phyloP scores from a whole-genome alignment of 192 early-diverging fungal species.

The Kickxella alabastrina region DNA sequence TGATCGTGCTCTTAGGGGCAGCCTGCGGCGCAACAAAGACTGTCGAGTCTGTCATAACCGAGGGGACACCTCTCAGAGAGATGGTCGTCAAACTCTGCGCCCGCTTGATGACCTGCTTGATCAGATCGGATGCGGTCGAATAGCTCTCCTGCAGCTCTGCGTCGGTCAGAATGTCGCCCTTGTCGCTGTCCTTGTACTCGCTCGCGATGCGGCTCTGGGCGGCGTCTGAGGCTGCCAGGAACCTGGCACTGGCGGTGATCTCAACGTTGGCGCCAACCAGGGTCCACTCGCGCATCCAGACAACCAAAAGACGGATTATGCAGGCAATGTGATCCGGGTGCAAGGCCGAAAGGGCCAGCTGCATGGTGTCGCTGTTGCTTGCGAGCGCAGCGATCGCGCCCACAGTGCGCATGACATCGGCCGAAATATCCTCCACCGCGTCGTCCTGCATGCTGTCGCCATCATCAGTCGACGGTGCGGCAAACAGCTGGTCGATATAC shows the following conservation, averaged over 20 bases:
- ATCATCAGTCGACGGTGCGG: not conserved
- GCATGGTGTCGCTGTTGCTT: slow-evolving; percentile 35
- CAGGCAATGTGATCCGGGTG: slow-evolving; percentile 33
- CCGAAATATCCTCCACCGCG: not conserved
- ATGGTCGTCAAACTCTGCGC: slow-evolving; percentile 1
- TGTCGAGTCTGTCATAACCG: slow-evolving; percentile 33
- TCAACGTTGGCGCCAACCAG: slow-evolving; percentile 39
- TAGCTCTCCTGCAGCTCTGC: not conserved
- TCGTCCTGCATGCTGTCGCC: not conserved
- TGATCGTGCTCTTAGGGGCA: slow-evolving; percentile 7
- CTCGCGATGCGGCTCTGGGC: slow-evolving; percentile 5
- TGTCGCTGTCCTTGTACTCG: not conserved
- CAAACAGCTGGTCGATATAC: slow-evolving; percentile 32
- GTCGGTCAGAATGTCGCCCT: too few relatives aligned
- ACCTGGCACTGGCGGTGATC: slow-evolving; percentile 36
- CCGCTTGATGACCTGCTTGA: slow-evolving; percentile 6
- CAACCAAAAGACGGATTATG: slow-evolving; percentile 33
- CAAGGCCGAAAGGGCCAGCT: slow-evolving; percentile 34
- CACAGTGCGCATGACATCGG: slow-evolving; percentile 28
- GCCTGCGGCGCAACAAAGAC: slow-evolving; percentile 17
- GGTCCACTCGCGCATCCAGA: slow-evolving; percentile 38
- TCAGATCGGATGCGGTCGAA: not conserved
- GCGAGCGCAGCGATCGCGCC: slow-evolving; percentile 19
- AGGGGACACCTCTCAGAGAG: slow-evolving; percentile 19
- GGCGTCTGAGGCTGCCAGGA: slow-evolving; percentile 14